Base-by-base conservation (phyloP, 176 grass and related monocot species). In the Miscanthus lutarioriparius region DNA sequence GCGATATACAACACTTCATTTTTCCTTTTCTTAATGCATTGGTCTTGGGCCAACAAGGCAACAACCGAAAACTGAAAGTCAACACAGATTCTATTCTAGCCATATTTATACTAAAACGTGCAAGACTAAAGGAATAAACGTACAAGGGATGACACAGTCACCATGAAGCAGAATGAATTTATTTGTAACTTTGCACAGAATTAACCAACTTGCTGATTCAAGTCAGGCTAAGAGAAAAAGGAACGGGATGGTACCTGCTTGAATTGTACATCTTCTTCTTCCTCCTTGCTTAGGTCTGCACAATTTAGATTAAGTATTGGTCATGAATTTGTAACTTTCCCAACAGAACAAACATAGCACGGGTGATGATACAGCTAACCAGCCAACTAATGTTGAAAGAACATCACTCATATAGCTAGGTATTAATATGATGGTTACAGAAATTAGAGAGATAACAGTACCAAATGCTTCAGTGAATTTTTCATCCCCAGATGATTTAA, bases 381-480 rank as follows among this genome's bases (percentile, higher is more conserved):
- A 62, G n/a, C 67, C 13, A 43, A 80, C 61, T 80, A 80, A 15
- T 59, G 36, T 39, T 59, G 69, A 74, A 73, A 84, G 7, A 80
- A 65, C 49, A 81, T 7, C 33, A 66, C 65, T 72, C 43, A 19
- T 10, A 66, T 56, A 53, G 58, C n/a, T 22, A 86, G 26, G 4
- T 26, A 86, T 38, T 32, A 19, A 70, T 61, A 40, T 67, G 6
- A 33, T 51, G 23, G 14, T 6, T 56, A 67, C 23, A 85, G 20
- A 87, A 56, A 82, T 22, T 30, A 78, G 90, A 77, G 51, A 36
- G 37, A 83, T 8, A 63, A 28, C 36, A 37, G 41, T 98, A 98
- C 93, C 96, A 85, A 94, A 93, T 84, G 89, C 96, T 82, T 98
- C 96, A 22, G 78, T 89, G 73, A 93, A 95, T 69, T 98, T 98